Conservation (phyloP, 345 rosid species). For the Eucalyptus cloeziana region DNA sequence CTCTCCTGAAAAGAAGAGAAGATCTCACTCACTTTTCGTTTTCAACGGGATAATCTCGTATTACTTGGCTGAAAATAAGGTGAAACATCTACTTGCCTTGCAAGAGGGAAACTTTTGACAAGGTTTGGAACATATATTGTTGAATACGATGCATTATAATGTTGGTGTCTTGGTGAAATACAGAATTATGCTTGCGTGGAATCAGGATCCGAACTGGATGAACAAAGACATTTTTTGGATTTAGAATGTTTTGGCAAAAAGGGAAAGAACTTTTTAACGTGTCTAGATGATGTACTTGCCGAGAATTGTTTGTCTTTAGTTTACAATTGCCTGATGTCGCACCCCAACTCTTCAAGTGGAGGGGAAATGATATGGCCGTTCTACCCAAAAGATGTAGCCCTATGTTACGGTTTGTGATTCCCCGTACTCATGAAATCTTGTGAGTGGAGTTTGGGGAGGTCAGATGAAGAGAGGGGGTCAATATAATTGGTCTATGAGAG, state of each 20-base stretch:
- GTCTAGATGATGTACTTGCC: neutral
- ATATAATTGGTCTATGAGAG: too few species aligned
- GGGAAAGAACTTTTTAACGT: neutral
- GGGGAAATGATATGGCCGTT: neutral
- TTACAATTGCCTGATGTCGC: neutral
- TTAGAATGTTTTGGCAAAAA: neutral
- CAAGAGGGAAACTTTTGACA: neutral
- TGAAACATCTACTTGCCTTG: neutral
- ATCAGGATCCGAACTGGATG: neutral
- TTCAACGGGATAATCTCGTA: neutral
- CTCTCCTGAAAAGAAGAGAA: neutral
- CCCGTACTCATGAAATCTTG: too few species aligned
- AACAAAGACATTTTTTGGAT: neutral
- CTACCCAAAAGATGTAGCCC: neutral
- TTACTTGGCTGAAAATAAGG: neutral
- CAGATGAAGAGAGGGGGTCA: too few species aligned
- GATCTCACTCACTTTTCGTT: neutral
- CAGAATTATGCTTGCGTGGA: neutral
- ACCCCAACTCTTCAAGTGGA: neutral
- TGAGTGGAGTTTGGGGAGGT: too few species aligned
- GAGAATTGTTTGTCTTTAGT: neutral
- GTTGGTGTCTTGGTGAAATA: neutral
- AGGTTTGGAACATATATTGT: neutral
- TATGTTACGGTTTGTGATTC: neutral
- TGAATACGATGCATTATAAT: neutral